Evolutionary conservation across 192 early-diverging fungal genomes (phyloP).

Genomic region (Backusella mclennaniae): DNA sequence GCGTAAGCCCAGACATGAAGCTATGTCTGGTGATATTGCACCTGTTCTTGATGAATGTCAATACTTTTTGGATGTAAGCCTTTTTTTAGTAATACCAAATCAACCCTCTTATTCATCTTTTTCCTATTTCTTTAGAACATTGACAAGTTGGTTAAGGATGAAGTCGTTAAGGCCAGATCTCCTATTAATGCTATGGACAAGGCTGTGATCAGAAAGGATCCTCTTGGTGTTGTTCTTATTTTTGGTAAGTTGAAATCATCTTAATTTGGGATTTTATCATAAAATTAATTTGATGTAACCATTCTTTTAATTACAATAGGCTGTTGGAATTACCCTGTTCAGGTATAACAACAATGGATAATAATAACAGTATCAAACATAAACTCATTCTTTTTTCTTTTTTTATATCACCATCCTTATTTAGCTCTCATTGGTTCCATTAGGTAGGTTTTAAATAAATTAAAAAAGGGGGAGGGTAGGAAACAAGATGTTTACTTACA

Average conservation of each 20-base stretch:
- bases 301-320: slow-evolving; percentile 12
- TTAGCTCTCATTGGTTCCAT: slow-evolving; percentile 24
- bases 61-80: slow-evolving; percentile 35
- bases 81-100: too few relatives aligned
- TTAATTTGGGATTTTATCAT: not conserved
- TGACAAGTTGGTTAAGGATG: slow-evolving; percentile 53
- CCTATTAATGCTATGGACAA: slow-evolving; percentile 46
- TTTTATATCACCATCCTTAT: not conserved
- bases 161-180: slow-evolving; percentile 35
- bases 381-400: not conserved
- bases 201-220: slow-evolving; percentile 63
- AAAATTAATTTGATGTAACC: not conserved
- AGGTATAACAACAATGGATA: slow-evolving; percentile 24
- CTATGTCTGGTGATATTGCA: slow-evolving; percentile 55
- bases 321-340: slow-evolving; percentile 57
- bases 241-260: slow-evolving; percentile 44
- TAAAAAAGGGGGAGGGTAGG: not conserved
- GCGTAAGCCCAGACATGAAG: slow-evolving; percentile 52
- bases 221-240: slow-evolving; percentile 73
- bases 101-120: too few relatives aligned
- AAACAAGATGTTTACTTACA: not conserved
- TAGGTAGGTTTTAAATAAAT: slow-evolving; percentile 9
- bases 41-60: slow-evolving; percentile 44
- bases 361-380: not conserved
- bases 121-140: slow-evolving; percentile 38